Base-by-base conservation (phyloP, 1,139 yeast genomes). In the Saccharomycopsis crataegensis region DNA sequence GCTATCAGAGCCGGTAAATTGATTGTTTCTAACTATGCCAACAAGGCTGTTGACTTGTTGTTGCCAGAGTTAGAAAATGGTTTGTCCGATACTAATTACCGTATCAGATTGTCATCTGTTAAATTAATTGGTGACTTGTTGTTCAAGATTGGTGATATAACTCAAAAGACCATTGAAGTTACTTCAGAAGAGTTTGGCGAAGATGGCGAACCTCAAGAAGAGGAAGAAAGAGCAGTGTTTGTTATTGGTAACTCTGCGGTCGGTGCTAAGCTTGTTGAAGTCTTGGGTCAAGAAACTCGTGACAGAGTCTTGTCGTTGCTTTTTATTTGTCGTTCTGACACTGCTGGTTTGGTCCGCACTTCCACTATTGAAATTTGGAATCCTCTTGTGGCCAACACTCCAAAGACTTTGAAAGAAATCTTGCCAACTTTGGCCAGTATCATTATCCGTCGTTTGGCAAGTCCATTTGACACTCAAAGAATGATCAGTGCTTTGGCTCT, bases 341-440 rank as follows among this genome's bases (percentile, higher is more conserved):
- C 83, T 49, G 81, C 94, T 48, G 89, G 89, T 62, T 77, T 84
- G 64, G 99, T 94, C 36, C 83, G 99, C 64, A 82, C 82, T 61
- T 88, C 96, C 45, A 83, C 98, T n/a, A 81, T 89, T 59, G 97
- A 93, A 63, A 91, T 94, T 52, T 94, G 99, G 99, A 91, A 91
- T 71, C 90, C 96, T 0, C 76, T 94, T 68, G 98, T 94, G 54
- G 86, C 96, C 54, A 93, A 93, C 67, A 93, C 99, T 41, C 99
- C 99, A 48, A 83, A 86, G 68, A 89, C 96, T n/a, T 86, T 93
- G 54, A 93, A 88, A 73, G 97, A 91, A 67, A 87, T 93, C 57
- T 71, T 94, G 61, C 96, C 97, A 42, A 76, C 90, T 7, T 80
- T 94, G 60, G 87, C 95, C 3, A 79, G 79, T 57, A 78, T 88